phyloP scores from a whole-genome alignment of 2,329 filamentous ascomycete genomes.

The Colletotrichum sp. region DNA sequence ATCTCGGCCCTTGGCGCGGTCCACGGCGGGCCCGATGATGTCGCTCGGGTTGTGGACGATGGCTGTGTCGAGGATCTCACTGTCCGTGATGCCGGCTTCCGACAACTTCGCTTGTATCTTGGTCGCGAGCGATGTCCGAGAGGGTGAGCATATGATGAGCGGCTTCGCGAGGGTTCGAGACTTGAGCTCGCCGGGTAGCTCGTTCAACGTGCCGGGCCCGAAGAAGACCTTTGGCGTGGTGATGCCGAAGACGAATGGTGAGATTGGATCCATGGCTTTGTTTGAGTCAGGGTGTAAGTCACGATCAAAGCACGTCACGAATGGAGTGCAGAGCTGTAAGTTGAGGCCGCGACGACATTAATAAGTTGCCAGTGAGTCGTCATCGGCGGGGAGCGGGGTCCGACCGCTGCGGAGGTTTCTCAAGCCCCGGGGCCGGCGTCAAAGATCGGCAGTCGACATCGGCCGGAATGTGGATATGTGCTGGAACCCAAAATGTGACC shows the following conservation, averaged over 20 bases:
- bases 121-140: conserved; percentile 36
- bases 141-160: conserved; percentile 43
- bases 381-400: conserved; percentile 19
- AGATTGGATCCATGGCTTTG: neutral
- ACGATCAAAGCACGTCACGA: neutral
- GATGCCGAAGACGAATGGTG: conserved; percentile 4
- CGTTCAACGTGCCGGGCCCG: conserved; percentile 35
- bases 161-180: conserved; percentile 34
- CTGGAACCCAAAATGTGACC: neutral
- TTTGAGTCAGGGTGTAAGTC: neutral
- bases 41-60: conserved; percentile 30
- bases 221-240: conserved; percentile 37
- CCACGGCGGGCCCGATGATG: conserved; percentile 31
- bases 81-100: conserved; percentile 30
- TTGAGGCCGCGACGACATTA: neutral
- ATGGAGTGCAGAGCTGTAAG: neutral
- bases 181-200: conserved; percentile 37
- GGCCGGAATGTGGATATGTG: neutral
- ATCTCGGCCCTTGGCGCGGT: conserved; percentile 47
- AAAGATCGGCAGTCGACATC: neutral
- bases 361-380: neutral
- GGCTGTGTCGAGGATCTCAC: conserved; percentile 38
- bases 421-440: neutral
- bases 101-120: conserved; percentile 32
- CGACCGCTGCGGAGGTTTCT: neutral